A percentile compares a stretch with the other conserved stretches of the same genome.
These are phyloP conservation scores for Parafenestella ontariensis DNA, from an alignment of 2,329 filamentous ascomycete species.

Conservation along the genomic window DNA sequence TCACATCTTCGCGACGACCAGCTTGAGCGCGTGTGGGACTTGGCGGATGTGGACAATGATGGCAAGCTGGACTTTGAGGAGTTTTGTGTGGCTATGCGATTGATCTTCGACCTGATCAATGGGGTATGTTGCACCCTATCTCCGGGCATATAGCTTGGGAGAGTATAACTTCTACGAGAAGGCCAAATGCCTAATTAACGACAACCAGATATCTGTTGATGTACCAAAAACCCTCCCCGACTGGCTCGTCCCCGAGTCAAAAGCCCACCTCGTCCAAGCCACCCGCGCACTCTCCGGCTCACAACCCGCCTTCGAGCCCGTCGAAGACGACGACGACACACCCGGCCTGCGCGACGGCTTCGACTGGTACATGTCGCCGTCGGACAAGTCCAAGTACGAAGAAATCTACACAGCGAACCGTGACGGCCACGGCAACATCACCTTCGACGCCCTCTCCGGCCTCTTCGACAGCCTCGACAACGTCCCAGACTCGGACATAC, in stretches of 20 bases:
- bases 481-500: constrained; percentile 78
- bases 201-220: constrained; percentile 73
- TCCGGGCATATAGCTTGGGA: neutral
- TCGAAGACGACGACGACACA: constrained; percentile 79
- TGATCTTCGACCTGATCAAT: constrained; percentile 97
- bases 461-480: constrained; percentile 77
- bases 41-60: constrained; percentile 96
- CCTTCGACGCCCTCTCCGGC: constrained; percentile 78
- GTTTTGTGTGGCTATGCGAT: constrained; percentile 97
- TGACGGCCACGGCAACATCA: constrained; percentile 78
- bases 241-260: constrained; percentile 93
- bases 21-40: constrained; percentile 96
- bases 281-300: constrained; percentile 69
- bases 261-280: constrained; percentile 53
- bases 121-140: constrained; percentile 64
- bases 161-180: neutral
- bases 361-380: constrained; percentile 98
- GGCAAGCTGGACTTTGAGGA: constrained; percentile 98
- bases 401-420: constrained; percentile 95
- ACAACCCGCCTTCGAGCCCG: constrained; percentile 81
- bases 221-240: constrained; percentile 88
- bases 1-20: constrained; percentile 77
- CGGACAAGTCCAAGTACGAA: constrained; percentile 92
- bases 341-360: constrained; percentile 93
- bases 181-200: neutral